Conservation (phyloP, 2,329 filamentous ascomycete genomes). For the Diaporthe caulivora region DNA sequence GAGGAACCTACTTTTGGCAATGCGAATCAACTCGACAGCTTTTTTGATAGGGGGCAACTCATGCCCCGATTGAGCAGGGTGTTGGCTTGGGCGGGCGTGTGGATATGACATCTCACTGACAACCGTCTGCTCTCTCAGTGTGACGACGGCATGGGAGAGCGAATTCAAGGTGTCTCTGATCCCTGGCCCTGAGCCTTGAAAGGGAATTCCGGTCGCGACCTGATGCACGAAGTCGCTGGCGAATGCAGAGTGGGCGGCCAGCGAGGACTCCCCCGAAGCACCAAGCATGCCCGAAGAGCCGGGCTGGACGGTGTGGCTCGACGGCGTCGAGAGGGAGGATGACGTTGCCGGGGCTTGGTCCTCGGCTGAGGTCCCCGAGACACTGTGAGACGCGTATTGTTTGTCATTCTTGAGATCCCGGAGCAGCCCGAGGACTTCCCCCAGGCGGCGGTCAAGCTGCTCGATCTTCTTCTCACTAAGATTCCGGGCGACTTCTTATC, state of each 20-base stretch:
- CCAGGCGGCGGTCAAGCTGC: background rate
- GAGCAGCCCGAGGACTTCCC: background rate
- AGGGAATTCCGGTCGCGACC: background rate
- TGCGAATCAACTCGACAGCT: background rate
- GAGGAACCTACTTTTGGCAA: background rate
- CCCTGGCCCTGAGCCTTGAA: background rate
- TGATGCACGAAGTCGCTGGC: background rate
- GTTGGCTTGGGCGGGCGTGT: background rate
- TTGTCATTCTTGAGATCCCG: background rate
- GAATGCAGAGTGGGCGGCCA: background rate
- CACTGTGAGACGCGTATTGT: background rate
- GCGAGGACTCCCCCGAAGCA: background rate
- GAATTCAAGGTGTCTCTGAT: background rate
- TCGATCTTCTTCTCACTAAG: background rate
- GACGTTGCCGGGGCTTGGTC: background rate
- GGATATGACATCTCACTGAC: background rate
- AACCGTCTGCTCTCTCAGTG: background rate
- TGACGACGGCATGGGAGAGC: background rate
- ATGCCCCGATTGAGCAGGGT: background rate
- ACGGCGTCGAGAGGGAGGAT: background rate
- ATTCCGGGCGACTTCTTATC: background rate
- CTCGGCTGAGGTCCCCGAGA: background rate
- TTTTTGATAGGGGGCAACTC: background rate
- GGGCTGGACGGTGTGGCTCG: background rate
- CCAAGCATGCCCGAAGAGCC: background rate